Conservation (phyloP, 2,329 filamentous ascomycete genomes). For the Mariannaea sp. region DNA sequence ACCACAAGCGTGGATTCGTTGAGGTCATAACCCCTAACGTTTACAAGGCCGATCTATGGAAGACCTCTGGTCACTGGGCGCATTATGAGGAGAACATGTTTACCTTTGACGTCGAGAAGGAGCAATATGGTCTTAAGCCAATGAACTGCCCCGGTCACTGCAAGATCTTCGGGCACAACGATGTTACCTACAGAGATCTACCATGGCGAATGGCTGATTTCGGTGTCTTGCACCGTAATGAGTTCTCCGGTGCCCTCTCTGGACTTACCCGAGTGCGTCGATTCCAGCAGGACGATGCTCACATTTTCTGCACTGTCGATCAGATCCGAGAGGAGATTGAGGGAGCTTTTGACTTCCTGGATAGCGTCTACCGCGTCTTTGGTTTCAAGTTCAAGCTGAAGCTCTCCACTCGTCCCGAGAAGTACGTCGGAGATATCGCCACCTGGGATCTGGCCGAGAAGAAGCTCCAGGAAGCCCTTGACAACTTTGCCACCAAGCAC, state of each 20-base stretch:
- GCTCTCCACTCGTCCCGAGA: conserved; percentile 87
- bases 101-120: conserved; percentile 77
- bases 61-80: conserved; percentile 92
- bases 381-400: conserved; percentile 83
- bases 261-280: conserved; percentile 90
- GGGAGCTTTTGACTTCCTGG: conserved; percentile 84
- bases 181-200: conserved; percentile 82
- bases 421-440: conserved; percentile 82
- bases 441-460: conserved; percentile 90
- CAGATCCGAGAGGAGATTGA: conserved; percentile 62
- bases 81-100: conserved; percentile 88
- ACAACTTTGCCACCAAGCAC: conserved; percentile 68
- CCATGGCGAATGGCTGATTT: conserved; percentile 95
- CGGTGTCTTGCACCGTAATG: conserved; percentile 92
- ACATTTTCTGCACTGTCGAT: conserved; percentile 78
- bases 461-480: conserved; percentile 77
- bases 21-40: conserved; percentile 95
- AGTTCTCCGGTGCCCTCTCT: conserved; percentile 87
- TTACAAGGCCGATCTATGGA: conserved; percentile 93
- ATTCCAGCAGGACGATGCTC: conserved; percentile 95
- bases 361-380: conserved; percentile 69
- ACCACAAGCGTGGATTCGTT: conserved; percentile 90
- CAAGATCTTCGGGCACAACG: conserved; percentile 81
- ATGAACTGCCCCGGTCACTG: conserved; percentile 99
- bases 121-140: conserved; percentile 74